Evolutionary conservation across 805 yeast species (phyloP), one percentile per base, ranked within the genome.

Genomic region (Debaryomyces tyrocola): DNA sequence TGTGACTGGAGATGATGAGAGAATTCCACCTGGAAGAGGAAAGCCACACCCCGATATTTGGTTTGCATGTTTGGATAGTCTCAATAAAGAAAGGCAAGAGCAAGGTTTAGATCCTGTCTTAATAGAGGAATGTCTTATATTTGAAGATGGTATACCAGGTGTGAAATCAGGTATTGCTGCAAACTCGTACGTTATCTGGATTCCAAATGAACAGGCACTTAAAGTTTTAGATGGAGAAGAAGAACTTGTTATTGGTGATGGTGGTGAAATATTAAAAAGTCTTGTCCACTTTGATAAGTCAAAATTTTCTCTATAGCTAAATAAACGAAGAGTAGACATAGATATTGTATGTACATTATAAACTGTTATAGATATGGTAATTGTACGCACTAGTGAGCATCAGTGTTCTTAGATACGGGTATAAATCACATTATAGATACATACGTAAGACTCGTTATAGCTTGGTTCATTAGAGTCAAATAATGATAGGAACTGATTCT

Each of bases 101-200:
- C 57, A 65, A 2, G 78, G 75, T 2, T 62, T 69, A 20, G 72
- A 63, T 1, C 69, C 68, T 31, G 85, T 92, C 49, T 58, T 63
- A 45, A 86, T 92, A 4, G 83, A 81, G 28, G 96, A 94, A 58
- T 87, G 96, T 57, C 64, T 94, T 28, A 86, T 94, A 1, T 94
- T 94, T 65, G 99, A 94, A 71, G 99, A 94, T 67, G 98, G 97
- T 2, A 73, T 90, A 37, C 91, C 96, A 0, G 99, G 99, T 2
- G 92, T 92, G 18, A 60, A 72, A 14, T 85, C 96, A 3, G 99
- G 96, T 11, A 78, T 77, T 46, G 83, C 87, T 14, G 90, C 96
- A 31, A 91, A 90, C 9, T 87, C 89, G 11, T 77, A 75, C 45
- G 96, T 92, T n/a, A 78, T 92, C 40, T 94, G 98, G 99, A 86